Evolutionary conservation across 306 rosid species (phyloP).

Genomic region (Prunus padus): DNA sequence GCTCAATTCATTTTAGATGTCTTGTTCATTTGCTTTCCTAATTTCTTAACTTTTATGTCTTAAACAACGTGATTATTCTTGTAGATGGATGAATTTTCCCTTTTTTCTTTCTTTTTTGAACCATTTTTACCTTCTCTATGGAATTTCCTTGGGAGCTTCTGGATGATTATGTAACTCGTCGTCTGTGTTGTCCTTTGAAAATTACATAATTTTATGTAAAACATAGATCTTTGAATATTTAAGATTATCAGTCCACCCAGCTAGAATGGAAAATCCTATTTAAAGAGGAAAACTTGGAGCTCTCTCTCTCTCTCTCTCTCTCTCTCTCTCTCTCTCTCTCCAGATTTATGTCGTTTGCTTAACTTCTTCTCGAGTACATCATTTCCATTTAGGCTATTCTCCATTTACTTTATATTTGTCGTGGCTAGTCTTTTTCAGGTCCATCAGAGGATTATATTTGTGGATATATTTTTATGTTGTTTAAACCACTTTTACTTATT

Average conservation of each 20-base stretch:
- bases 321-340: not conserved
- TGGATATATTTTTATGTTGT: not conserved
- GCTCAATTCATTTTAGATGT: not conserved
- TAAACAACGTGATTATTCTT: slow-evolving; percentile 5
- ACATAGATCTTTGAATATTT: no score
- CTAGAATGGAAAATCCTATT: not conserved
- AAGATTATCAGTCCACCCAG: not conserved
- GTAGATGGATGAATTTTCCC: slow-evolving; percentile 7
- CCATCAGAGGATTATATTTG: not conserved
- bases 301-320: not conserved
- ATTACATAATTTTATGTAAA: no score
- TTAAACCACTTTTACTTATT: not conserved
- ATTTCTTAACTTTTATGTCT: not conserved
- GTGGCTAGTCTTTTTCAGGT: not conserved
- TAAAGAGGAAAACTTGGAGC: no score
- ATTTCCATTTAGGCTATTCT: not conserved
- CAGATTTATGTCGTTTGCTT: not conserved
- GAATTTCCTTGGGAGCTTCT: not conserved
- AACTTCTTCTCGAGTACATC: not conserved
- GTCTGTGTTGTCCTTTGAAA: no score
- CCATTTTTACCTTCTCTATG: not conserved
- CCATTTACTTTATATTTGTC: not conserved
- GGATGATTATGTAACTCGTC: no score
- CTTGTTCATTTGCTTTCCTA: not conserved
- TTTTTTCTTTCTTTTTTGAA: not conserved